Conservation (phyloP, 1,284 basidiomycete species). For the Gymnopus androsaceus region DNA sequence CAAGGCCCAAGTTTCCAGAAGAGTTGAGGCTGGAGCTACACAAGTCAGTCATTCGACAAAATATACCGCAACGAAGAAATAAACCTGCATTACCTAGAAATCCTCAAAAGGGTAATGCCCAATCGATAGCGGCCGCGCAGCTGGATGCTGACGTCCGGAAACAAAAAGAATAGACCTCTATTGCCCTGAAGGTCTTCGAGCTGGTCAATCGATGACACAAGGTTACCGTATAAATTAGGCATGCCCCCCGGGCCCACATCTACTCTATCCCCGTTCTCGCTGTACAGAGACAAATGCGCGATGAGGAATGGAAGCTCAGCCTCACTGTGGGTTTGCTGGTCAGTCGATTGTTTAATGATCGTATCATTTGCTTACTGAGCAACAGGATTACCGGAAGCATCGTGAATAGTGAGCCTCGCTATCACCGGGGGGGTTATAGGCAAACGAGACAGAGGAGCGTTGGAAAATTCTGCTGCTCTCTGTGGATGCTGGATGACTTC, state of each 20-base stretch:
- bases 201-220: constrained; percentile 79
- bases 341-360: not conserved
- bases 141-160: constrained; percentile 86
- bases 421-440: constrained; percentile 82
- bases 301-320: constrained; percentile 82
- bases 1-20: constrained; percentile 47
- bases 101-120: constrained; percentile 70
- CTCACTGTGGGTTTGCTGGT: constrained; percentile 46
- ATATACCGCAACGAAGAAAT: constrained; percentile 12
- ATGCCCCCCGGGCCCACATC: constrained; percentile 58
- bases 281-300: constrained; percentile 73
- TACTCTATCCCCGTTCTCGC: constrained; percentile 60
- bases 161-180: constrained; percentile 81
- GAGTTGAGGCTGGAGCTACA: constrained; percentile 48
- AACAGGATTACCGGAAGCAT: constrained; percentile 64
- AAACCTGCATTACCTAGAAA: constrained; percentile 67
- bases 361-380: constrained; percentile 58
- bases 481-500: constrained; percentile 81
- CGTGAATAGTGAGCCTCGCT: constrained; percentile 74
- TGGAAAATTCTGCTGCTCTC: constrained; percentile 77
- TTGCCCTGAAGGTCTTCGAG: constrained; percentile 78
- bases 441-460: constrained; percentile 73
- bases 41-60: constrained; percentile 24
- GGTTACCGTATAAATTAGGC: constrained; percentile 78
- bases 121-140: constrained; percentile 76